phyloP scores from a whole-genome alignment of 768 basidiomycete species.

The Pulveroboletus sp. region DNA sequence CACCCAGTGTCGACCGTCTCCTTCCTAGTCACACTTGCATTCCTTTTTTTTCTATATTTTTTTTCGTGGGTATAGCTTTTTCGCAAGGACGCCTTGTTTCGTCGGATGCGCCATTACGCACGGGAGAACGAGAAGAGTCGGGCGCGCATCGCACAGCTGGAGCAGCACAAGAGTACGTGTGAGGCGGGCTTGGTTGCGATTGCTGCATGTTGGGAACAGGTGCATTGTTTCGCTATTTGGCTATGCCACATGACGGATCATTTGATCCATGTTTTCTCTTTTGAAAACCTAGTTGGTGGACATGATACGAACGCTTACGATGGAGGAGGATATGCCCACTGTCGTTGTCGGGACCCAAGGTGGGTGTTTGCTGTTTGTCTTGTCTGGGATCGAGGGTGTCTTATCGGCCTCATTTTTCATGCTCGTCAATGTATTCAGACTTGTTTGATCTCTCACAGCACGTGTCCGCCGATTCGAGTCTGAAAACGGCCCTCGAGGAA shows the following conservation, averaged over 20 bases:
- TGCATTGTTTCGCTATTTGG: slow-evolving; percentile 28
- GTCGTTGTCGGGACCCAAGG: slow-evolving; percentile 43
- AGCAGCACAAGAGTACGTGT: slow-evolving; percentile 60
- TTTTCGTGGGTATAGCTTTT: slow-evolving; percentile 53
- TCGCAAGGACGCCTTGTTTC: slow-evolving; percentile 82
- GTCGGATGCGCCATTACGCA: slow-evolving; percentile 81
- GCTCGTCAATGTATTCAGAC: slow-evolving; percentile 15
- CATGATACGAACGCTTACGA: slow-evolving; percentile 59
- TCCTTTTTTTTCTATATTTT: slow-evolving; percentile 1
- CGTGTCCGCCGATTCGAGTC: slow-evolving; percentile 26
- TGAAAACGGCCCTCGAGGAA: slow-evolving; percentile 47
- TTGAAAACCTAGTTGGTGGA: slow-evolving; percentile 52
- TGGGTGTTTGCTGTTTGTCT: slow-evolving; percentile 13
- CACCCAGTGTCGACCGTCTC: slow-evolving; percentile 18
- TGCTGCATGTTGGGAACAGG: slow-evolving; percentile 79
- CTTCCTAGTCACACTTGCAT: slow-evolving; percentile 22
- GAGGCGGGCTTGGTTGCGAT: slow-evolving; percentile 73
- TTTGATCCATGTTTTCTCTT: slow-evolving; percentile 1
- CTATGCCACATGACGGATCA: neutral
- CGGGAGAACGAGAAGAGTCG: slow-evolving; percentile 69
- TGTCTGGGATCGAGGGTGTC: neutral
- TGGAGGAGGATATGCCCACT: slow-evolving; percentile 47
- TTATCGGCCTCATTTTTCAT: neutral
- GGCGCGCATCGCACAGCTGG: slow-evolving; percentile 59
- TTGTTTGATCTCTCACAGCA: slow-evolving; percentile 33